phyloP scores from a whole-genome alignment of 2,329 filamentous ascomycete genomes.

The Colletotrichum cordylinicola region DNA sequence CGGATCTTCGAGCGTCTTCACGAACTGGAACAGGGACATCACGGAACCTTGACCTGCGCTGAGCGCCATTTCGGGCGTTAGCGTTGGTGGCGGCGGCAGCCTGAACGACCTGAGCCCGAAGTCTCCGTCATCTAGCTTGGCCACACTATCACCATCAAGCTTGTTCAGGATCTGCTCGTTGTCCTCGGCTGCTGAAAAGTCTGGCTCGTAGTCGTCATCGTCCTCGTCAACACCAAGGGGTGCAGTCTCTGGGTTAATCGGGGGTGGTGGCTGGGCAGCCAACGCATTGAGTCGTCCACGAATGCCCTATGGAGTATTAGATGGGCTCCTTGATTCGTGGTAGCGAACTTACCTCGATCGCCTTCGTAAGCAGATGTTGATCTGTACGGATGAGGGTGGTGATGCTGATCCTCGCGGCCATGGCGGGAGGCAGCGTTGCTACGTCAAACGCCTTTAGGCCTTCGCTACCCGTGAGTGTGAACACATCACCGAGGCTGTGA shows the following conservation, averaged over 20 bases:
- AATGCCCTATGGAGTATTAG: conserved; percentile 47
- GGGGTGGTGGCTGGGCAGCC: conserved; percentile 48
- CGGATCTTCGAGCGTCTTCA: conserved; percentile 74
- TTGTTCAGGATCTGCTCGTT: conserved; percentile 80
- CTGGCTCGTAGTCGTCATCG: conserved; percentile 87
- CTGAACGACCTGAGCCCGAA: conserved; percentile 80
- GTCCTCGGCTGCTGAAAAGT: conserved; percentile 79
- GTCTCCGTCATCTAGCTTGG: conserved; percentile 53
- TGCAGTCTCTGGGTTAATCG: conserved; percentile 62
- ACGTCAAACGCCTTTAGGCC: conserved; percentile 84
- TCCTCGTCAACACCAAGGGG: conserved; percentile 74
- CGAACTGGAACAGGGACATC: conserved; percentile 77
- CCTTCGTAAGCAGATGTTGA: conserved; percentile 70
- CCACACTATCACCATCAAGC: conserved; percentile 64
- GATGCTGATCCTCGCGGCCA: conserved; percentile 83
- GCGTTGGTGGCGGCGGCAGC: conserved; percentile 75
- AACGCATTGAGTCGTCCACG: conserved; percentile 54
- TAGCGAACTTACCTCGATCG: conserved; percentile 67
- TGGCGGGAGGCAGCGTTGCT: conserved; percentile 74
- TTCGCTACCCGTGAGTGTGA: conserved; percentile 80
- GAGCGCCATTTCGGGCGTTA: conserved; percentile 75
- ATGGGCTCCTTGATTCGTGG: conserved; percentile 14
- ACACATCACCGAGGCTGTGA: conserved; percentile 82
- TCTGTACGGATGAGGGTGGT: conserved; percentile 78
- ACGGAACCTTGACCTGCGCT: conserved; percentile 78